Base-by-base conservation (phyloP, 768 basidiomycete species). In the Amyloporia xantha region DNA sequence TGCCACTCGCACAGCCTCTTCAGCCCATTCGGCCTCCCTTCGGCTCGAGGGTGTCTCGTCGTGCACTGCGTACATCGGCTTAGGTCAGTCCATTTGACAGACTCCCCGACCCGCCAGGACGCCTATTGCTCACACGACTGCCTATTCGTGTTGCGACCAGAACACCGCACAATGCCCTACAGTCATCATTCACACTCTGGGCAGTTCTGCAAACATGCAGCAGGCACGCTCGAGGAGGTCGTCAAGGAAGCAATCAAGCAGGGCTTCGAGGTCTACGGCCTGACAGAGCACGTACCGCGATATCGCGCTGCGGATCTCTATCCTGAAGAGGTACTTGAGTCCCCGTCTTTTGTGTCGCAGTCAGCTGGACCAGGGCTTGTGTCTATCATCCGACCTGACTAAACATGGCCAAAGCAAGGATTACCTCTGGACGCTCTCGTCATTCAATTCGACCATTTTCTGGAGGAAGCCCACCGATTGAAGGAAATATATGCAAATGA, bases 121-220 rank as follows among this genome's bases (percentile, higher is more conserved):
- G 15, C 30, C 7, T 7, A 15, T 15, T 33, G 9, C 7, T 33
- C 30, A 15, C 30, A 33, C 30, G 30, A 33, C 30, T 33, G 30
- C 7, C 30, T 7, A 33, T 33, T 15, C 7, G 30, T 7, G 15
- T 15, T 7, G 9, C 30, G 30, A 33, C 7, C 30, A 7, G 15
- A 7, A 33, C 30, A 7, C 30, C 30, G 15, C 9, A 15, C 26
- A 15, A 81, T 80, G 79, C 84, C 82, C 50, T 70, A 79, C 59
- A 87, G 84, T 60, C 90, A 91, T 62, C 91, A 93, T 66, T 91
- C 88, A 17, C 92, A 96, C 60, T 95, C 91, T 0, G 92, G 93
- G 25, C 84, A 94, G 60, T 95, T 93, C 68, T 95, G 94, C 71
- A 84, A 81, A 54, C 94, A 97, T 61, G 95, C 91, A 2, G 71